These are phyloP conservation scores for Neospermospora avenae DNA, from an alignment of 2,329 filamentous ascomycete genomes.

Conservation along the genomic window DNA sequence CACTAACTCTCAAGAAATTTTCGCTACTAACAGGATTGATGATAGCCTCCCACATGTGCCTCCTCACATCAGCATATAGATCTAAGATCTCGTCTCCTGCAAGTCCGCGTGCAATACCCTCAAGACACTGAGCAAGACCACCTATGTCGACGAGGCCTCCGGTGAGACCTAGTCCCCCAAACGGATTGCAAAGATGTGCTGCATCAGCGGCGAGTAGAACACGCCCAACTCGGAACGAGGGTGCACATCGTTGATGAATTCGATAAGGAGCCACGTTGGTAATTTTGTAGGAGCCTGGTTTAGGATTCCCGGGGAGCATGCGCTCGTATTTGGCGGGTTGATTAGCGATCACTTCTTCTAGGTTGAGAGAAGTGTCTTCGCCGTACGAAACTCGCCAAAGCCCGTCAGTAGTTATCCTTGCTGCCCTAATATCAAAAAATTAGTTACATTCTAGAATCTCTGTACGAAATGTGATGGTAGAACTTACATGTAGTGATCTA, in stretches of 20 bases:
- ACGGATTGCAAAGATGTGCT: slow-evolving; percentile 48
- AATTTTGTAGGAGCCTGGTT: slow-evolving; percentile 54
- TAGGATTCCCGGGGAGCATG: slow-evolving; percentile 58
- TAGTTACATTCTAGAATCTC: not conserved
- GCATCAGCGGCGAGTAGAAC: slow-evolving; percentile 48
- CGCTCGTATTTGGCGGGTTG: slow-evolving; percentile 53
- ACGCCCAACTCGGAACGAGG: slow-evolving; percentile 43
- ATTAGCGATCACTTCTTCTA: slow-evolving; percentile 50
- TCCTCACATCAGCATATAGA: slow-evolving; percentile 38
- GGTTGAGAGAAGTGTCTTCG: slow-evolving; percentile 50
- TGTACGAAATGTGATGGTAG: too few relatives aligned
- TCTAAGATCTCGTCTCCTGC: slow-evolving; percentile 38
- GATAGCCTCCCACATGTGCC: slow-evolving; percentile 37
- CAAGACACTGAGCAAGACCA: slow-evolving; percentile 57
- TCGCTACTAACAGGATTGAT: slow-evolving; percentile 40
- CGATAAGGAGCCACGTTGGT: slow-evolving; percentile 49
- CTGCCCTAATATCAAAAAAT: slow-evolving; percentile 36
- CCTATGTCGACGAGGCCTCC: slow-evolving; percentile 63
- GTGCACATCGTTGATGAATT: slow-evolving; percentile 46
- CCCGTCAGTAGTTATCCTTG: slow-evolving; percentile 55
- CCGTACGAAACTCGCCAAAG: slow-evolving; percentile 64
- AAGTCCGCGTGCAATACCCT: slow-evolving; percentile 36
- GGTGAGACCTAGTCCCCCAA: slow-evolving; percentile 60
- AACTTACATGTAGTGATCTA: slow-evolving; percentile 54
- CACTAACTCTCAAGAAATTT: slow-evolving; percentile 38